Base-by-base conservation (phyloP, 1,284 basidiomycete genomes). In the Cutaneotrichosporon dermatis region DNA sequence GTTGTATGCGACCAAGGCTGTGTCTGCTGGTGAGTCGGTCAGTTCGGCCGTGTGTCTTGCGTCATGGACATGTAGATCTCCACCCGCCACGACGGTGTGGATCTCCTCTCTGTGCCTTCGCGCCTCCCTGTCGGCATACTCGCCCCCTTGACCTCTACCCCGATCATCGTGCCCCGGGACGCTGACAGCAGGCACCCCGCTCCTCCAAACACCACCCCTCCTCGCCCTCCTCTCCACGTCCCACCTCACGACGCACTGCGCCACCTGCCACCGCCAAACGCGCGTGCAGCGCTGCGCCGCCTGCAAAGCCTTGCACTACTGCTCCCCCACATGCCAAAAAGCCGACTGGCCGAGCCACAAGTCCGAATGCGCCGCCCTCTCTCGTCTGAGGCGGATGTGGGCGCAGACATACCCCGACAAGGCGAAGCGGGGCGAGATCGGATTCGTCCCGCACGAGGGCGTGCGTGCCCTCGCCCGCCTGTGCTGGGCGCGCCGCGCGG, bases 301-400 rank as follows among this genome's bases (percentile, higher is more conserved):
- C 15, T 95, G 92, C 71, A 83, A 82, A 51, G 77, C 79, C 0
- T 69, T 89, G 3, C 81, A 83, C 68, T 94, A 95, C 70, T 94
- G 92, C 72, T 82, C 85, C 52, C 66, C 80, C 8, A 74, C 71
- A 40, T 95, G 92, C 69, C 90, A 93, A 78, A 84, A 79, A 40
- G 74, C 76, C 44, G 91, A 93, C 69, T 95, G 92, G 92, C 43
- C 71, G 0, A 51, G 82, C 1, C 92, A 95, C 73, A 89, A 87
- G 74, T 73, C 75, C 6, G 92, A 95, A 80, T 95, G 92, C 69
- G 64, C 65, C 5, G 87, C 89, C 0, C 77, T 92, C 11, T 81
- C 81, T 59, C 76, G 78, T 39, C 49, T 67, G 34, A 62, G 64
- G 41, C 54, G 49, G 13, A 60, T 68, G 67, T 68, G 61, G 54